phyloP scores from a whole-genome alignment of 805 yeast genomes.

The Teunomyces gatunensis region DNA sequence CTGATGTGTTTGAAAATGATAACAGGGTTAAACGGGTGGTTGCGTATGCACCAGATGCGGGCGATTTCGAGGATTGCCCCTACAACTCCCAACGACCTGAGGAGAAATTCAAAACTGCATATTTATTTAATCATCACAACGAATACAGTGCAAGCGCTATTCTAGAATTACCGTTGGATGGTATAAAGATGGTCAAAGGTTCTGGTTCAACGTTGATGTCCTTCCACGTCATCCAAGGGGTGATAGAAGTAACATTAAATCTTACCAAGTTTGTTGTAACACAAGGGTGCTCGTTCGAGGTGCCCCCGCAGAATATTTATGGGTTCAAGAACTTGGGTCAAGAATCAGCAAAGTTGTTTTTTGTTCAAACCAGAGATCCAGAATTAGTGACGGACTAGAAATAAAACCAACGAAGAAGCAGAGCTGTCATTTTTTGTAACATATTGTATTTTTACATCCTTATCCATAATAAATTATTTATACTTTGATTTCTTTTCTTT shows the following conservation, averaged over 20 bases:
- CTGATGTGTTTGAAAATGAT: slow-evolving; percentile 52
- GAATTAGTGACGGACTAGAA: slow-evolving; percentile 6
- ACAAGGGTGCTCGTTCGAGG: slow-evolving; percentile 74
- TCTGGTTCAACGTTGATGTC: slow-evolving; percentile 69
- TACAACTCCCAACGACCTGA: slow-evolving; percentile 34
- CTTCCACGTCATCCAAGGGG: slow-evolving; percentile 72
- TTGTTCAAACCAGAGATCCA: slow-evolving; percentile 60
- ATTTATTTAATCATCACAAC: slow-evolving; percentile 60
- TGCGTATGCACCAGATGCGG: slow-evolving; percentile 65
- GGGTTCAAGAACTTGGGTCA: slow-evolving; percentile 63
- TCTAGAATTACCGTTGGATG: slow-evolving; percentile 60
- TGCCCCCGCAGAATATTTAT: slow-evolving; percentile 76
- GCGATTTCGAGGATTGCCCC: slow-evolving; percentile 40
- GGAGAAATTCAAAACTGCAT: slow-evolving; percentile 58
- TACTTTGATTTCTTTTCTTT: not conserved
- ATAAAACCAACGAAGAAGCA: not conserved
- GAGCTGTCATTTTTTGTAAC: not conserved
- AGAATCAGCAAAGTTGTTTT: slow-evolving; percentile 61
- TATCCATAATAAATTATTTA: not conserved
- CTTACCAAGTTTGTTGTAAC: slow-evolving; percentile 58
- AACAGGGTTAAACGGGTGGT: slow-evolving; percentile 44
- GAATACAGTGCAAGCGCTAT: slow-evolving; percentile 73
- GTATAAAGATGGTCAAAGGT: slow-evolving; percentile 56
- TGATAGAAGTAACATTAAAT: slow-evolving; percentile 63
- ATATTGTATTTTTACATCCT: not conserved